phyloP scores from a whole-genome alignment of 495 filamentous ascomycete genomes.

The Aspergillus incahuasiensis region DNA sequence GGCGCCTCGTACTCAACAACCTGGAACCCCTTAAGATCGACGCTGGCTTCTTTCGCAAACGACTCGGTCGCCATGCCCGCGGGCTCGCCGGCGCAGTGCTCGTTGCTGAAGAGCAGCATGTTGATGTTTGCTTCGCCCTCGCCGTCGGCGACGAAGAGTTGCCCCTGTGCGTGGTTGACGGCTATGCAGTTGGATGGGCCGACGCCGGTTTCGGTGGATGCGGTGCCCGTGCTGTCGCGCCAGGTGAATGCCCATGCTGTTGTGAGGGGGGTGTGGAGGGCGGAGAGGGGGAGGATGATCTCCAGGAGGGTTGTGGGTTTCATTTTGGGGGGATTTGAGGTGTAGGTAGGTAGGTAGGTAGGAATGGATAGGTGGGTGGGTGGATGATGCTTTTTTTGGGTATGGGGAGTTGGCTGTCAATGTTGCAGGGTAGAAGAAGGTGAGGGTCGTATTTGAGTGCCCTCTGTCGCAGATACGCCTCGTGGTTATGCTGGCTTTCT shows the following conservation, averaged over 20 bases:
- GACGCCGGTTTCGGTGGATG: constrained; percentile 8
- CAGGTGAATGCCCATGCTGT: constrained; percentile 23
- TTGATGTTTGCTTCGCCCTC: constrained; percentile 20
- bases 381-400: neutral
- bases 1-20: constrained; percentile 8
- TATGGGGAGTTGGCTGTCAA: no score
- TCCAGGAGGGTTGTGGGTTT: constrained; percentile 13
- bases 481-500: neutral
- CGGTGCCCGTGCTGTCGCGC: constrained; percentile 12
- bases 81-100: constrained; percentile 13
- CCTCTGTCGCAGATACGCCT: no score
- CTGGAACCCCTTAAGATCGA: constrained; percentile 16
- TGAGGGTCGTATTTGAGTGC: no score
- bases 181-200: constrained; percentile 19
- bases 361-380: neutral
- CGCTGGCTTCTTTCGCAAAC: constrained; percentile 14
- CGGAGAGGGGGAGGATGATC: neutral
- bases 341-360: neutral
- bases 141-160: constrained; percentile 17
- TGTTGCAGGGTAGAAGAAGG: no score
- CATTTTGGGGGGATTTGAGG: constrained; percentile 10
- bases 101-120: constrained; percentile 20
- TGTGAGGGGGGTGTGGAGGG: constrained; percentile 9
- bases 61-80: constrained; percentile 17
- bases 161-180: constrained; percentile 18